Evolutionary conservation across 345 rosid genomes (phyloP).

Genomic region (Salix koriyanagi): DNA sequence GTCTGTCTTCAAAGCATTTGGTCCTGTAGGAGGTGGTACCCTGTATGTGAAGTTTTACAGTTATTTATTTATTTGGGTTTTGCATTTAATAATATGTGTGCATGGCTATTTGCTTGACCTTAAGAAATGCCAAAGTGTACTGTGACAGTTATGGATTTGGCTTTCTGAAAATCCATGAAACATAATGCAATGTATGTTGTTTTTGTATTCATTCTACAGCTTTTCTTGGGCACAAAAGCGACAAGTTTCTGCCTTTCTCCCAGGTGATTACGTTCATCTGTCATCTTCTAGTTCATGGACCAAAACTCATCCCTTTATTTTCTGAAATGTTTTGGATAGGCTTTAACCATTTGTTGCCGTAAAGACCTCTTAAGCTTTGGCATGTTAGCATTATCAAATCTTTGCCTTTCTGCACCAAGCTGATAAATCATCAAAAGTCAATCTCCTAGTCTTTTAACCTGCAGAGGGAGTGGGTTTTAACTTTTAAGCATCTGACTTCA

Average conservation of each 20-base stretch:
- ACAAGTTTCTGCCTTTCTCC: conserved; percentile 42
- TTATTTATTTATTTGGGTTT: too few relatives aligned
- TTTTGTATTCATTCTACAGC: conserved; percentile 17
- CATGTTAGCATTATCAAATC: neutral
- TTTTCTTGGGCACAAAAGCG: conserved; percentile 60
- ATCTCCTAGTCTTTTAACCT: neutral
- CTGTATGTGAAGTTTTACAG: conserved; percentile 38
- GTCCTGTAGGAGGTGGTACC: conserved; percentile 66
- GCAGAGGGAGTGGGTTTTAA: neutral
- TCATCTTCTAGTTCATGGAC: neutral
- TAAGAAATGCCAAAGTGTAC: too few relatives aligned
- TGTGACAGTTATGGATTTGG: too few relatives aligned
- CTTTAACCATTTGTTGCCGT: neutral
- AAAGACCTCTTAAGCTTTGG: neutral
- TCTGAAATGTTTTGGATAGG: neutral
- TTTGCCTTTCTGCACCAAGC: neutral
- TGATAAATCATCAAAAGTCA: neutral
- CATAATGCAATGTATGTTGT: too few relatives aligned
- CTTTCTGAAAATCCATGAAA: too few relatives aligned
- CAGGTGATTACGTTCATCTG: conserved; percentile 25
- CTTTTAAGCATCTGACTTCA: too few relatives aligned
- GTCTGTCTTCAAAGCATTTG: conserved; percentile 62
- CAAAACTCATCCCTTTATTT: neutral
- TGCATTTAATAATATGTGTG: too few relatives aligned
- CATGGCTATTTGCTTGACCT: too few relatives aligned